Evolutionary conservation across 805 yeast species (phyloP), one percentile per base, ranked within the genome.

Genomic region (Metschnikowia sp.): DNA sequence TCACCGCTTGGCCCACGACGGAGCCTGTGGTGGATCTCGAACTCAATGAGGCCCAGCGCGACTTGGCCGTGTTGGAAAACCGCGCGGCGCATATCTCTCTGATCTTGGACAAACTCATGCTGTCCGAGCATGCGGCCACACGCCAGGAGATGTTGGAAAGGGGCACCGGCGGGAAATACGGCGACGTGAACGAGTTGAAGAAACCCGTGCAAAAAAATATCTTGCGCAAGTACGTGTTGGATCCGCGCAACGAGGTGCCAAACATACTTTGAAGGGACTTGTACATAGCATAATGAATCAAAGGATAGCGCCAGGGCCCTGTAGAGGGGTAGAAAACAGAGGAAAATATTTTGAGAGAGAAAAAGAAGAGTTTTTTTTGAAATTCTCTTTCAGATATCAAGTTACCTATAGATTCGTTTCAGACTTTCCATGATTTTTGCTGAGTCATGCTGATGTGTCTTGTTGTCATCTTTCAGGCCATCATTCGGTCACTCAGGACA

Each of bases 221-320:
- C 39, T 65, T 87, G 56, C 77, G 89, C 62, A 87, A 86, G 66
- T 83, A 76, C 62, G 68, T 82, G 28, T 68, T 77, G 55, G 69
- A 72, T 55, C 58, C 58, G 15, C 48, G 50, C 30, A 56, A 56
- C 49, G 40, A 45, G 36, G 43, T 50, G 41, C 58, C 58, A 3
- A 44, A 47, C 18, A 33, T 52, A n/a, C 48, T 53, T 22, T 45
- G 42, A 39, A 34, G 29, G 30, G 15, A 19, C 42, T 32, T 43
- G 47, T 43, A 43, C 10, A 43, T 43, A 43, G 42, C 19, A 35
- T 26, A 35, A 42, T 8, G 36, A 35, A 11, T 5, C 7, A 22
- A 3, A 15, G 18, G 18, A 15, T 4, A 22, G 26, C 26, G 26
- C 26, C 26, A 22, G 26, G 26, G 26, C 26, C 6, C 7, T 2